A percentile compares a stretch with the other conserved stretches of the same genome.
Evolutionary conservation across 345 rosid genomes (phyloP).

Genomic region (Sisymbrium altissimum): DNA sequence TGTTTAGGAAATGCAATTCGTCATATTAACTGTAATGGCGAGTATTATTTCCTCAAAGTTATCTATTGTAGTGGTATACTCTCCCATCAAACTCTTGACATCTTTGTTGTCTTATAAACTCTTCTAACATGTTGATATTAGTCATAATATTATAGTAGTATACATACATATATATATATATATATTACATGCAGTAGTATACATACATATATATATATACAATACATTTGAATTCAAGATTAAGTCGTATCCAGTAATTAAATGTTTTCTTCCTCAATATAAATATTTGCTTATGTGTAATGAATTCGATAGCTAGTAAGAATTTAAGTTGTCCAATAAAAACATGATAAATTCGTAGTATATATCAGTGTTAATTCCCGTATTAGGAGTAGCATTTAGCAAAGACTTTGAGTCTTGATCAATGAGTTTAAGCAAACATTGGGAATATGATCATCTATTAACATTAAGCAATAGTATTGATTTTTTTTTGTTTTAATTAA

Average conservation of each 20-base stretch:
- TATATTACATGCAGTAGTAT: too few relatives aligned
- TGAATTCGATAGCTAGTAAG: not conserved
- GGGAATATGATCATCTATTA: not conserved
- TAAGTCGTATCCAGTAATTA: not conserved
- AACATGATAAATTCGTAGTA: not conserved
- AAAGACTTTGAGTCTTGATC: not conserved
- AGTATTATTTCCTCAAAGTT: not conserved
- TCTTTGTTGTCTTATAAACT: not conserved
- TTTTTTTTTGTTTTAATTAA: not conserved
- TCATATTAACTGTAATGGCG: not conserved
- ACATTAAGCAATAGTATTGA: not conserved
- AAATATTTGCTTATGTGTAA: not conserved
- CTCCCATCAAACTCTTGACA: not conserved
- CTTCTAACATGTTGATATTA: not conserved
- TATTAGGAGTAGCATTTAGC: not conserved
- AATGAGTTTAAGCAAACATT: not conserved
- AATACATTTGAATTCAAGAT: not conserved
- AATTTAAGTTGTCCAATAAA: not conserved
- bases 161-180: too few relatives aligned
- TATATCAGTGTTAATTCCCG: not conserved
- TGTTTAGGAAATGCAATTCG: not conserved
- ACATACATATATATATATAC: not conserved
- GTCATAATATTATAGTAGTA: not conserved
- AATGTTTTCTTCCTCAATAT: not conserved
- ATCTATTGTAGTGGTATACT: not conserved